phyloP scores from a whole-genome alignment of 2,329 filamentous ascomycete genomes.

The Lecanosticta acicola region DNA sequence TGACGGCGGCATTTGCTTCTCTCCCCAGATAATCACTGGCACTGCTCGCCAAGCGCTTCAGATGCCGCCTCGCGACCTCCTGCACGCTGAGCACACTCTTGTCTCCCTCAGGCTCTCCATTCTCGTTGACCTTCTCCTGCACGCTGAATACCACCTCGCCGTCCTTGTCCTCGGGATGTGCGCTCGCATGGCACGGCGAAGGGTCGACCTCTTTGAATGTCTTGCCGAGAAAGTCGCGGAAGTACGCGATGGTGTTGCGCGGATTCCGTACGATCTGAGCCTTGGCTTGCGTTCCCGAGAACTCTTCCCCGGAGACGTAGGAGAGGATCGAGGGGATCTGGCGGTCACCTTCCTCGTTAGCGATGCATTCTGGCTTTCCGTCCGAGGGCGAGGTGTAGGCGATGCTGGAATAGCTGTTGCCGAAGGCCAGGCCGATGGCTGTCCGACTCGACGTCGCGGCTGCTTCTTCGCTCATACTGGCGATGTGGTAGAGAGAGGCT shows the following conservation, averaged over 20 bases:
- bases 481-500: not conserved
- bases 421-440: slow-evolving; percentile 94
- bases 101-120: slow-evolving; percentile 43
- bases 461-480: slow-evolving; percentile 10
- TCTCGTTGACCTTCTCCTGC: slow-evolving; percentile 52
- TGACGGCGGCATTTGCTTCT: slow-evolving; percentile 86
- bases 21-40: slow-evolving; percentile 91
- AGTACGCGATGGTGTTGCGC: slow-evolving; percentile 89
- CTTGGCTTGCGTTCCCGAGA: slow-evolving; percentile 94
- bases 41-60: slow-evolving; percentile 73
- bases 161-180: slow-evolving; percentile 73
- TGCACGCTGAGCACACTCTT: slow-evolving; percentile 67
- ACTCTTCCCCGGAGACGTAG: slow-evolving; percentile 93
- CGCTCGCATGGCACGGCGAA: slow-evolving; percentile 86
- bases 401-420: slow-evolving; percentile 97
- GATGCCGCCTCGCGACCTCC: slow-evolving; percentile 77
- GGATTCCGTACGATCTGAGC: slow-evolving; percentile 86
- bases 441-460: slow-evolving; percentile 22
- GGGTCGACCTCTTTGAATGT: slow-evolving; percentile 94
- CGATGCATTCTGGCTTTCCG: slow-evolving; percentile 95
- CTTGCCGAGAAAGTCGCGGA: slow-evolving; percentile 92
- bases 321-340: slow-evolving; percentile 94
- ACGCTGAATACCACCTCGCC: slow-evolving; percentile 71
- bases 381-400: slow-evolving; percentile 71
- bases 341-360: slow-evolving; percentile 97